Percentiles rank a stretch among this genome's conserved stretches.
phyloP scores from a whole-genome alignment of 1,139 yeast species.

The Petasospora rhodanensis region DNA sequence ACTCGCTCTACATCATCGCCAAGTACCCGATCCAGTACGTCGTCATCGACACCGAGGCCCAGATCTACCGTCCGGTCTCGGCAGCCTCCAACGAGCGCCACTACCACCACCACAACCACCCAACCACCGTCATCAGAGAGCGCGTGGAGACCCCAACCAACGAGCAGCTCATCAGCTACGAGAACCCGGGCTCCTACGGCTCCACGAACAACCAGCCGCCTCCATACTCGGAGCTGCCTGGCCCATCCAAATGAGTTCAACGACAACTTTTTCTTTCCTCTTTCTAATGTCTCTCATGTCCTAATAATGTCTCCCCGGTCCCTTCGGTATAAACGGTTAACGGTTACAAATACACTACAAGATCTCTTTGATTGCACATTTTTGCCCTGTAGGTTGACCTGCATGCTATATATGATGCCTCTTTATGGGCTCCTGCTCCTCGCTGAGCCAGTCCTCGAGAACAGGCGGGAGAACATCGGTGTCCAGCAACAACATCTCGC shows the following conservation, averaged over 20 bases:
- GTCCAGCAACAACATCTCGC: slow-evolving; percentile 11
- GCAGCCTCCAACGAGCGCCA: too few relatives aligned
- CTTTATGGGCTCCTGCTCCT: slow-evolving; percentile 2
- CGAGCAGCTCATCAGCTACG: slow-evolving; percentile 7
- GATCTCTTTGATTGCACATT: too few relatives aligned
- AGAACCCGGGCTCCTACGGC: slow-evolving; percentile 9
- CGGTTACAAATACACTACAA: too few relatives aligned
- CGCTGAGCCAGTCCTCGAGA: slow-evolving; percentile 5
- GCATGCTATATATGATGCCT: slow-evolving; percentile 3
- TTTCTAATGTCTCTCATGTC: not conserved
- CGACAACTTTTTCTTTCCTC: not conserved
- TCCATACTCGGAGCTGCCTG: slow-evolving; percentile 13
- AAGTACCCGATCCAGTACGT: slow-evolving; percentile 34
- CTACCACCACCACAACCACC: too few relatives aligned
- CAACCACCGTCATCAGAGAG: slow-evolving; percentile 12
- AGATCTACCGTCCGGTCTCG: slow-evolving; percentile 11
- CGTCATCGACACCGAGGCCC: slow-evolving; percentile 27
- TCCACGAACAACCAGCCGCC: slow-evolving; percentile 16
- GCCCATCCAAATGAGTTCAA: too few relatives aligned
- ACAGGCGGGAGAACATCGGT: slow-evolving; percentile 8
- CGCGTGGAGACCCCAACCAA: slow-evolving; percentile 10
- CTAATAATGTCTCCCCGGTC: too few relatives aligned
- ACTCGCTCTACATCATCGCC: slow-evolving; percentile 57
- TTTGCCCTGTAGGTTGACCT: too few relatives aligned
- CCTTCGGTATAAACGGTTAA: too few relatives aligned